phyloP scores from a whole-genome alignment of 352 stramenopile genomes.

The Blastocystis sp. region DNA sequence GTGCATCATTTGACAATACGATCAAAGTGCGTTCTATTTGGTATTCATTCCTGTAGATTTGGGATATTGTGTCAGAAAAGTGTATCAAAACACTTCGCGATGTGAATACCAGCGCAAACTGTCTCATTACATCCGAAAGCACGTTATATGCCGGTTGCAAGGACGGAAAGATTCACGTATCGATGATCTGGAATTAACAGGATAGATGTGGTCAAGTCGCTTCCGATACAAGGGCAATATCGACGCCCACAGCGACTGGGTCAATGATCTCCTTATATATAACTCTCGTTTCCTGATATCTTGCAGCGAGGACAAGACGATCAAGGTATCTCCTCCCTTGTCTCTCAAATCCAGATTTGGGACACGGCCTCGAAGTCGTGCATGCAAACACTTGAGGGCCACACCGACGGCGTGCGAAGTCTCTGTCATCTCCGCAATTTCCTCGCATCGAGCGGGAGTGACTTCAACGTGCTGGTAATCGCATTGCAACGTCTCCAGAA shows the following conservation, averaged over 20 bases:
- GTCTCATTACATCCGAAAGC: neutral
- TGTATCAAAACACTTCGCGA: neutral
- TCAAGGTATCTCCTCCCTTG: neutral
- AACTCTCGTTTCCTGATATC: neutral
- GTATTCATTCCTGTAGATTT: neutral
- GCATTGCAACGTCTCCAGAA: neutral
- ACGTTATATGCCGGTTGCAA: neutral
- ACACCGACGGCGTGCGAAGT: neutral
- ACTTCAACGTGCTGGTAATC: neutral
- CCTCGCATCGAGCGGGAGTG: neutral
- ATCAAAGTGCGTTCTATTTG: neutral
- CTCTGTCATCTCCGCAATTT: neutral
- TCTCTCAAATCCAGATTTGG: neutral
- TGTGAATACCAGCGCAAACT: neutral
- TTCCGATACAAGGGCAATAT: neutral
- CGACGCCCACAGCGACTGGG: neutral
- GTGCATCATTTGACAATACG: neutral
- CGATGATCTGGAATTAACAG: neutral
- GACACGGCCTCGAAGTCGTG: neutral
- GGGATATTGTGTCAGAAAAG: conserved; percentile 30
- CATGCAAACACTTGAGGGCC: neutral
- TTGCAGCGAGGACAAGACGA: conserved; percentile 20
- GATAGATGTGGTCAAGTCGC: neutral
- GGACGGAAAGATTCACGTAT: conserved; percentile 22
- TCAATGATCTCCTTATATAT: neutral